Conservation (phyloP, 768 basidiomycete species). For the Leccinum broughii region DNA sequence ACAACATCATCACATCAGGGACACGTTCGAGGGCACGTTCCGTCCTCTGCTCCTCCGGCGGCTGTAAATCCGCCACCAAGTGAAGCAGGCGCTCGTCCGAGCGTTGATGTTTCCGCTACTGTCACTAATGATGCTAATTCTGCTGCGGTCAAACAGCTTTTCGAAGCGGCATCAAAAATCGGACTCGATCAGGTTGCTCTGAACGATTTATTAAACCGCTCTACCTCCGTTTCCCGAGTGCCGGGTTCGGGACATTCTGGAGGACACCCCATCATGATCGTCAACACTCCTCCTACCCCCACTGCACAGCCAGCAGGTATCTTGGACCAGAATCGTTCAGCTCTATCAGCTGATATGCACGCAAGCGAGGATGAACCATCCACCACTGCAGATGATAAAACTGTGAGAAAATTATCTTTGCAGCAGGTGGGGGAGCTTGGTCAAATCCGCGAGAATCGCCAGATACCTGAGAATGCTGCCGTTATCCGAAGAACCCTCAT, state of each 20-base stretch:
- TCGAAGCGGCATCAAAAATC: slow-evolving; percentile 71
- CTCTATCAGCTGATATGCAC: slow-evolving; percentile 25
- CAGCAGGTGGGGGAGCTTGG: slow-evolving; percentile 25
- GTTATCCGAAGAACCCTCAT: slow-evolving; percentile 80
- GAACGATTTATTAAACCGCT: slow-evolving; percentile 70
- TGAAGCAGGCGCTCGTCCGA: slow-evolving; percentile 23
- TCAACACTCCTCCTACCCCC: slow-evolving; percentile 26
- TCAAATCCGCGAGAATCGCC: slow-evolving; percentile 33
- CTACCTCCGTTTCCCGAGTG: slow-evolving; percentile 61
- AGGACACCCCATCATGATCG: slow-evolving; percentile 19
- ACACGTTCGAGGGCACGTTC: slow-evolving; percentile 34
- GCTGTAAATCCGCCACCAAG: slow-evolving; percentile 6
- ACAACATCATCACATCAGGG: slow-evolving; percentile 36
- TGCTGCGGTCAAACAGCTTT: slow-evolving; percentile 67
- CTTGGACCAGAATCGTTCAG: slow-evolving; percentile 18
- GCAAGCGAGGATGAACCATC: slow-evolving; percentile 35
- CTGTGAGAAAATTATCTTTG: slow-evolving; percentile 30
- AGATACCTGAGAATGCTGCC: slow-evolving; percentile 41
- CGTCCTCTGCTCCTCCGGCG: slow-evolving; percentile 23
- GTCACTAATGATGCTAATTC: slow-evolving; percentile 39
- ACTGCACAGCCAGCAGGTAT: slow-evolving; percentile 14
- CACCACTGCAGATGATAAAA: slow-evolving; percentile 24
- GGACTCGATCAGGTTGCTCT: slow-evolving; percentile 74
- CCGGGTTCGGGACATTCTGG: slow-evolving; percentile 42
- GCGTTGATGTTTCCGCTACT: slow-evolving; percentile 26